Percentiles rank a stretch among this genome's conserved stretches.
Conservation (phyloP, 2,329 filamentous ascomycete species). For the Colletotrichum gigasporum region DNA sequence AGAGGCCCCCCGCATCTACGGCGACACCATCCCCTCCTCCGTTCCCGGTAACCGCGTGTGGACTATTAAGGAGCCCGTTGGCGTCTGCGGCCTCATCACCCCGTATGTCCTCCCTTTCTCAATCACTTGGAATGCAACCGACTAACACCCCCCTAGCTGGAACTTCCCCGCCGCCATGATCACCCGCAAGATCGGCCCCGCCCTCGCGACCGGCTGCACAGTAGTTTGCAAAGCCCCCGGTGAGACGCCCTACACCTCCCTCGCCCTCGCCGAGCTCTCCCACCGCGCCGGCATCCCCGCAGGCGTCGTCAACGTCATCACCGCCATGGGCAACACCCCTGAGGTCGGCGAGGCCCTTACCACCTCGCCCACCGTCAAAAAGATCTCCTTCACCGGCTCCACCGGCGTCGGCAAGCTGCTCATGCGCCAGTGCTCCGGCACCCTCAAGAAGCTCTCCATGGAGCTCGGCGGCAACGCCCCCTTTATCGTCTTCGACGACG, state of each 20-base stretch:
- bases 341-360: constrained; percentile 82
- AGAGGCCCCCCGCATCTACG: constrained; percentile 78
- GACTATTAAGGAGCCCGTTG: constrained; percentile 85
- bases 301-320: constrained; percentile 91
- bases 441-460: constrained; percentile 84
- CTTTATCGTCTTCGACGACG: constrained; percentile 97
- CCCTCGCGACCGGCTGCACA: constrained; percentile 93
- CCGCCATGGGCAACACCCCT: constrained; percentile 80
- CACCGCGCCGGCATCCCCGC: constrained; percentile 88
- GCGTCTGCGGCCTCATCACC: constrained; percentile 84
- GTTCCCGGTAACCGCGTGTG: constrained; percentile 78
- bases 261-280: constrained; percentile 87
- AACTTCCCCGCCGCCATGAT: constrained; percentile 87
- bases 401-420: constrained; percentile 76
- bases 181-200: constrained; percentile 75
- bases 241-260: constrained; percentile 91
- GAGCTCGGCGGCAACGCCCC: constrained; percentile 96
- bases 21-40: constrained; percentile 77
- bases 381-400: constrained; percentile 93
- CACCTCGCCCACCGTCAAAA: constrained; percentile 79
- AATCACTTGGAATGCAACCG: not conserved
- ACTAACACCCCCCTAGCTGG: constrained; percentile 60
- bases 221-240: constrained; percentile 91
- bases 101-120: constrained; percentile 55
- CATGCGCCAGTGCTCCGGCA: constrained; percentile 88